Conservation (phyloP, 1,139 yeast genomes). For the Dujonia santamariae region DNA sequence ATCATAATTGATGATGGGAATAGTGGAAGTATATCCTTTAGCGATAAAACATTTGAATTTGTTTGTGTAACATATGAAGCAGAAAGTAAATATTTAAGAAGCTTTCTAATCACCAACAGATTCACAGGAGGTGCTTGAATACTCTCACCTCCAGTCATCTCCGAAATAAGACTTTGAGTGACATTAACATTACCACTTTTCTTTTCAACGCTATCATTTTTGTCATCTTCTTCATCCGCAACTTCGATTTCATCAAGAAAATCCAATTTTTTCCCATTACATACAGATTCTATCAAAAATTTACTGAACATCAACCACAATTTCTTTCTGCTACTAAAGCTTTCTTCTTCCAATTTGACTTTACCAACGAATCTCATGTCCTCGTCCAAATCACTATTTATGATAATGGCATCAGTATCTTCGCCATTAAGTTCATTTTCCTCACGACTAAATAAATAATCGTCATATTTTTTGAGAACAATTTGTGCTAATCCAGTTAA, state of each 20-base stretch:
- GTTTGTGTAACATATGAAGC: constrained; percentile 19
- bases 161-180: constrained; percentile 3
- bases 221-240: constrained; percentile 6
- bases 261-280: constrained; percentile 23
- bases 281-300: constrained; percentile 47
- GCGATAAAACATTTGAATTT: constrained; percentile 40
- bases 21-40: constrained; percentile 80
- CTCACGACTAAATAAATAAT: constrained; percentile 16
- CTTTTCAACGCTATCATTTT: constrained; percentile 3
- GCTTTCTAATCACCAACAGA: constrained; percentile 15
- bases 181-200: constrained; percentile 1
- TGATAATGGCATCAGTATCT: constrained; percentile 9
- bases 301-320: constrained; percentile 73
- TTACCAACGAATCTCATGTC: constrained; percentile 18
- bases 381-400: constrained; percentile 7
- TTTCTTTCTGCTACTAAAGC: constrained; percentile 53
- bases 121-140: neutral
- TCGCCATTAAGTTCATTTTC: constrained; percentile 4
- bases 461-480: constrained; percentile 34
- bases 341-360: constrained; percentile 32
- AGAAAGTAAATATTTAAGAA: constrained; percentile 25
- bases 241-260: constrained; percentile 16
- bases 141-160: constrained; percentile 1
- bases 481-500: constrained; percentile 55
- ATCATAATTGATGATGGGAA: constrained; percentile 82